A percentile compares a stretch with the other conserved stretches of the same genome.
Conservation (phyloP, 306 rosid genomes). For the Acacia acuminata region DNA sequence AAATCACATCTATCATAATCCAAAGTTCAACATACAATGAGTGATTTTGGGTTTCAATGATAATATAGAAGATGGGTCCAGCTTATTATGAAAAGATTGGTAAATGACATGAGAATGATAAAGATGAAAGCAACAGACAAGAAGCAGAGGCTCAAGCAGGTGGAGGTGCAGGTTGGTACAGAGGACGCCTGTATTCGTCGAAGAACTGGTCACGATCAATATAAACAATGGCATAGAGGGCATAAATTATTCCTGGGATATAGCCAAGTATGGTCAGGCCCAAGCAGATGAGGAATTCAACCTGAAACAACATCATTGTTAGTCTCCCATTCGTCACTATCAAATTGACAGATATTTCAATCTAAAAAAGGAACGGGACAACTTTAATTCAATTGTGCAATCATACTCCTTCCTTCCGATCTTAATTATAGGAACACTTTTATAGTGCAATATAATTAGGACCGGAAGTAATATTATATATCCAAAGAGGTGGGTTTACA, state of each 20-base stretch:
- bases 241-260: slow-evolving; percentile 72
- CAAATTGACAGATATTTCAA: neutral
- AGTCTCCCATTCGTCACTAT: neutral
- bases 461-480: too few relatives aligned
- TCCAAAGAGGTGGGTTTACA: too few relatives aligned
- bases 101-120: neutral
- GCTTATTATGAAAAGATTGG: neutral
- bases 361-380: neutral
- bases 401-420: too few relatives aligned
- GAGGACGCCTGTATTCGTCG: slow-evolving; percentile 61
- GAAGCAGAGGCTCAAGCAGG: neutral
- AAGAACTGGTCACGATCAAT: slow-evolving; percentile 61
- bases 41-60: neutral
- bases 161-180: slow-evolving; percentile 4
- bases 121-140: neutral
- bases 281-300: slow-evolving; percentile 64
- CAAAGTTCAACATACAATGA: too few relatives aligned
- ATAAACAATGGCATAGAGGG: slow-evolving; percentile 61
- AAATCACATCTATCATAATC: neutral
- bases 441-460: too few relatives aligned
- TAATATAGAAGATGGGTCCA: neutral
- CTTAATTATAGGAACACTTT: too few relatives aligned
- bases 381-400: neutral
- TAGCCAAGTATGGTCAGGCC: slow-evolving; percentile 64
- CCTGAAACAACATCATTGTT: slow-evolving; percentile 35